Percentiles rank a stretch among this genome's conserved stretches.
These are phyloP conservation scores for Oxyria digyna DNA, from an alignment of 148 eudicot genomes.

Conservation along the genomic window DNA sequence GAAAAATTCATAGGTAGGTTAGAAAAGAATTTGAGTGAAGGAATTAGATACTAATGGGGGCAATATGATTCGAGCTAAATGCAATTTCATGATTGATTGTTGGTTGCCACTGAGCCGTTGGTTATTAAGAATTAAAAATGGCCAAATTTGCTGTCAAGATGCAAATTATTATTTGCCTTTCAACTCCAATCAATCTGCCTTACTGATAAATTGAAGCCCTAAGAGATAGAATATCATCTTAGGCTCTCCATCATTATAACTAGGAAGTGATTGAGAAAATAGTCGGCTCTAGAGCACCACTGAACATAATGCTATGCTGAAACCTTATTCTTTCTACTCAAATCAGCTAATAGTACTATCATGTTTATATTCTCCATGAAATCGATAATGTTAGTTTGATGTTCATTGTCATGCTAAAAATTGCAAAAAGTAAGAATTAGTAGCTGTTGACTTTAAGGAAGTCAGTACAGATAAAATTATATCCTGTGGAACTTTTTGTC, in stretches of 20 bases:
- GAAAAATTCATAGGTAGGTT: no score
- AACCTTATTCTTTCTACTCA: not conserved
- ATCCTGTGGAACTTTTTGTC: not conserved
- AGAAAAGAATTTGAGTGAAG: no score
- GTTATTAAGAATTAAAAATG: not conserved
- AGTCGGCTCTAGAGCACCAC: not conserved
- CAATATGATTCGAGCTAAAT: no score
- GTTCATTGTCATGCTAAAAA: not conserved
- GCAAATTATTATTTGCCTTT: not conserved
- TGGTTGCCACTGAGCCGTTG: not conserved
- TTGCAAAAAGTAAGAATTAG: not conserved
- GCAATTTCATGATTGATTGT: no score
- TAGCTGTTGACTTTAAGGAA: not conserved
- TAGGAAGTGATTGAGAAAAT: not conserved
- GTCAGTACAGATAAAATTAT: not conserved
- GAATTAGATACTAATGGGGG: no score
- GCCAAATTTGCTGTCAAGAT: not conserved
- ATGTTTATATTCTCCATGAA: not conserved
- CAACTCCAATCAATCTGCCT: not conserved
- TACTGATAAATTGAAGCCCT: no score
- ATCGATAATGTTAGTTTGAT: not conserved
- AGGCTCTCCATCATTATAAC: no score
- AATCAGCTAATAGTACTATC: not conserved
- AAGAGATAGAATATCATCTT: no score
- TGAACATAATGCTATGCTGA: not conserved